Base-by-base conservation (phyloP, 768 basidiomycete genomes). In the Hypholoma fasciculare region DNA sequence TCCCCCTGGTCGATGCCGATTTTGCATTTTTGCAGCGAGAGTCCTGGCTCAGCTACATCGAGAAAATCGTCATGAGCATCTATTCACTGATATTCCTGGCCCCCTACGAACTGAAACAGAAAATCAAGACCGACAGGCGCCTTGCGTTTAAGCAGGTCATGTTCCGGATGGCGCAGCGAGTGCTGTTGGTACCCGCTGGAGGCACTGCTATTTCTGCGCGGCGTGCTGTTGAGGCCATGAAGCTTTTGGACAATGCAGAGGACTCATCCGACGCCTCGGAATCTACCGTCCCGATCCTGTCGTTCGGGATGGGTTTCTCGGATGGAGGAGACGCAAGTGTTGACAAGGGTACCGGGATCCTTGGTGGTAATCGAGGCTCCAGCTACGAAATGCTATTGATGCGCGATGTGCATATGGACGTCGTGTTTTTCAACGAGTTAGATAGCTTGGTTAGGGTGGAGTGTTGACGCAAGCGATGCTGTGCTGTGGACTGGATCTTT, bases 41-140 rank as follows among this genome's bases (percentile, higher is more conserved):
- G 66, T 66, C 74, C 19, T 94, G 91, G 87, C 70, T 95, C 46
- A 84, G 85, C 42, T 90, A 92, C 70, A 73, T 92, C 61, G 92
- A 96, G 76, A 90, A 90, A 63, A 75, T 80, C 52, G 78, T 90
- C 47, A 84, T 95, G 79, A 82, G 84, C n/a, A 81, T 97, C 42
- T 98, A 97, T 74, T 88, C 88, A 38, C 76, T 98, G 61, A 84
- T 88, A 20, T 98, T 94, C 78, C 76, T 96, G 54, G 85, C 94
- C 3, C 82, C 94, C 1, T 86, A 88, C 3, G 78, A 82, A 26
- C 67, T 96, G 61, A 94, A 96, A 74, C 76, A 79, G 54, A 81
- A 74, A 60, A 79, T 94, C 63, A 90, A 91, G 64, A 70, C 73
- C 9, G 83, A 92, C 68, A 80, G 83, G 51, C 74, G 74, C 40